Base-by-base conservation (phyloP, 2,329 filamentous ascomycete genomes). In the Fusarium poae region DNA sequence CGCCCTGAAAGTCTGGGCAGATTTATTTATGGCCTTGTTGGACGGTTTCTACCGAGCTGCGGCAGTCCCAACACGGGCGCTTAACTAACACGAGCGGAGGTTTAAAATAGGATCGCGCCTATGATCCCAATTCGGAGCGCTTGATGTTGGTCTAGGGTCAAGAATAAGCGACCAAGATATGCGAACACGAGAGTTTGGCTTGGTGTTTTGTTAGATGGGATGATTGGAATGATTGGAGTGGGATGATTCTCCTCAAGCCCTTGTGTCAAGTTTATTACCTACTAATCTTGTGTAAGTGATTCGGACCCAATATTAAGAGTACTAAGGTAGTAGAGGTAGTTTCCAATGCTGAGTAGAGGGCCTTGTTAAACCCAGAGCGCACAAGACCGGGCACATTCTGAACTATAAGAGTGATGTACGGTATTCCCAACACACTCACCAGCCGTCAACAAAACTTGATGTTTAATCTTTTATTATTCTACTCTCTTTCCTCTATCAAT, bases 81-180 rank as follows among this genome's bases (percentile, higher is more conserved):
- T 57, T 72, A 53, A 54, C 39, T 37, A 4, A 59, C 56, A 60
- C 65, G 51, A 56, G n/a, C 35, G 11, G 35, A 23, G 11, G 18
- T 66, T 40, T n/a, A 65, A 71, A 73, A 73, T 73, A 73, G 67
- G 30, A 71, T 50, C 65, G 71, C 71, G 69, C 50, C 62, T 72
- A 72, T 54, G 40, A 18, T 4, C 30, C 25, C 13, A 21, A 13
- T 29, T 45, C 18, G 29, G 12, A 43, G 64, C 64, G 64, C 64
- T 42, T 37, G 20, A 8, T 44, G 6, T 32, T 2, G 8, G 23
- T 20, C 50, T 39, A 18, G 34, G 45, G 64, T 13, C 57, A 15
- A 15, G 18, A 67, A 35, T 53, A 67, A 52, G 62, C 49, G 63
- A 46, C 63, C 62, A 32, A 40, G 29, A 40, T 42, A 66, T 34